Evolutionary conservation across 1,284 basidiomycete species (phyloP), one percentile per base, ranked within the genome.

Genomic region (Naganishia liquefaciens): DNA sequence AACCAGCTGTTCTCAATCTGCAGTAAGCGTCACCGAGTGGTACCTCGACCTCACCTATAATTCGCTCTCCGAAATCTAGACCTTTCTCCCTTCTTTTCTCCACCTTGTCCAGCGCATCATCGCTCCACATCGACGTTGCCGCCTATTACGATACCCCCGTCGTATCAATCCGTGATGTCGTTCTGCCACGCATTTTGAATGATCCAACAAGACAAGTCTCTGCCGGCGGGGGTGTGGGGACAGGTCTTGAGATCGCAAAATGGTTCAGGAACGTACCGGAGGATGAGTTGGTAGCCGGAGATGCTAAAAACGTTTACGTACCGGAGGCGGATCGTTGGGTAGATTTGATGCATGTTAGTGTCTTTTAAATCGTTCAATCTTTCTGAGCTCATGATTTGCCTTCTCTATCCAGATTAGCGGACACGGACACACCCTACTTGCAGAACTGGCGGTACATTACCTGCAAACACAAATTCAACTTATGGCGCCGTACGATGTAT

Each of bases 31-130:
- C 17, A 43, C n/a, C 4, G 21, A 47, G n/a, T 21, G 19, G n/a
- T 3, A 7, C 7, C 25, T 37, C 6, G 13, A 7, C 33, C 6
- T 37, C 33, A 27, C 55, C 6, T 23, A 17, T 37, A 19, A n/a
- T 11, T 33, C 46, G 10, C 40, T 42, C 33, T 28, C 5, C n/a
- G 47, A 23, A 25, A 33, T 21, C n/a, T 65, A 77, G 76, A 62
- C 75, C 75, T 15, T 77, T 78, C 68, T 75, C 77, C 2, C 71
- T 74, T 2, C 72, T 78, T n/a, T 78, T 77, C 71, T 71, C 73
- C 0, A 68, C 73, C 9, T 68, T 77, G 13, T 43, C 75, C 5
- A 73, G 73, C 10, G 71, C 74, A n/a, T 74, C 73, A 6, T 66
- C 74, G 2, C 68, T 77, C n/a, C 77, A 78, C 64, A 69, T 70